Base-by-base conservation (phyloP, 139 green algal genomes). In the Chlamydomonas schloesseri region DNA sequence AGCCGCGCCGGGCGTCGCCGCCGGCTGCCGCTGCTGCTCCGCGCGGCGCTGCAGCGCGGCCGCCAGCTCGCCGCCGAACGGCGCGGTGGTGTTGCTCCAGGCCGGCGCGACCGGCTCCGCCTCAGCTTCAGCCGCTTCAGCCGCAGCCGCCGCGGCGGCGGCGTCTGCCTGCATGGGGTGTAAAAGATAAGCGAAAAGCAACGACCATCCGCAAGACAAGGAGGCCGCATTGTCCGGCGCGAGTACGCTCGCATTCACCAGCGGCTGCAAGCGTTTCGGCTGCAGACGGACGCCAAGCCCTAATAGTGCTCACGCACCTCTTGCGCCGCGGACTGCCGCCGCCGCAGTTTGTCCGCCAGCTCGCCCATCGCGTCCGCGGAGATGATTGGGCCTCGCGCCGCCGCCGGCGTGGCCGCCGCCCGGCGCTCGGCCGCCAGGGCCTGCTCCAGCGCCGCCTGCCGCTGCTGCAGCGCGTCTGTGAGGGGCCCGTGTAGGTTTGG, bases 31-130 rank as follows among this genome's bases (percentile, higher is more conserved):
- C 75, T 82, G n/a, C 34, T 42, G n/a, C 68, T 42, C 68, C 55
- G 55, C 55, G 10, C 55, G 55, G 18, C 55, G 55, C 58, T 77
- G 81, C 53, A 90, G 67, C 37, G 85, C 65, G 23, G 81, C 57
- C 2, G 81, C 75, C n/a, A 90, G 87, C 74, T 91, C 87, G 5
- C 87, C 55, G 20, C 87, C 87, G 70, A 91, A 91, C 18, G 87
- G 81, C 20, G 87, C 81, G 3, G 34, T 36, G 3, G 73, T 20
- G 36, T 88, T 84, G 53, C 65, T 58, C 81, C 80, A 86, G 5
- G 65, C 29, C 24, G 76, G 60, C 24, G 76, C 71, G 33, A 37
- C 13, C 2, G 76, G 36, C n/a, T 21, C 55, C 14, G 60, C 76
- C 17, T 36, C 62, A 28, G 60, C 76, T 37, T 60, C 76, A 0